Conservation (phyloP, 257 asterid genomes). For the Plectranthus barbatus region DNA sequence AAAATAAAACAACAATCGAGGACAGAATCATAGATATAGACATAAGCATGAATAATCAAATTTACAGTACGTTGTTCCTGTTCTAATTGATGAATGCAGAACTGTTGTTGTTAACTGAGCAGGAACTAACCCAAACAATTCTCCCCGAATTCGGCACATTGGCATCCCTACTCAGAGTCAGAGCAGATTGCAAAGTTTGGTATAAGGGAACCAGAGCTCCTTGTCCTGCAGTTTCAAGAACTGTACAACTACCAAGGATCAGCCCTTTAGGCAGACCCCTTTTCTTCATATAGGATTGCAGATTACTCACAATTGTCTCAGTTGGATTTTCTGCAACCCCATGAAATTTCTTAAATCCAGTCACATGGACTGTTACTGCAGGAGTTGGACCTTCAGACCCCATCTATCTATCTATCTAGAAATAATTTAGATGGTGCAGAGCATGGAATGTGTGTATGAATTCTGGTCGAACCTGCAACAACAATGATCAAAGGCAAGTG, state of each 20-base stretch:
- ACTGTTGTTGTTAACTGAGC: neutral
- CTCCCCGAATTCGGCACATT: constrained; percentile 31
- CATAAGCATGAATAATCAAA: neutral
- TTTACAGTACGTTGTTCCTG: too few species aligned
- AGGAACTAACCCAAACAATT: constrained; percentile 81
- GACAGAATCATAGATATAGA: neutral
- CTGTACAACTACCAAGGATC: constrained; percentile 75
- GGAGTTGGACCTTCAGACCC: constrained; percentile 91
- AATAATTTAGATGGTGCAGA: constrained; percentile 16
- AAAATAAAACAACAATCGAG: neutral
- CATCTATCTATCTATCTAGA: constrained; percentile 40
- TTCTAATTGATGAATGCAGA: neutral
- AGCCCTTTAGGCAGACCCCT: constrained; percentile 77
- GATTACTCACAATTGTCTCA: constrained; percentile 69
- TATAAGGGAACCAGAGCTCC: constrained; percentile 78
- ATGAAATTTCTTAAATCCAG: constrained; percentile 85
- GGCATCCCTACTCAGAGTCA: constrained; percentile 34
- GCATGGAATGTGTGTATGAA: constrained; percentile 18
- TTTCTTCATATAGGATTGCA: constrained; percentile 63
- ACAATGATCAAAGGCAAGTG: neutral
- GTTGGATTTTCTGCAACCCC: constrained; percentile 98
- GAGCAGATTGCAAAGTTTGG: constrained; percentile 74
- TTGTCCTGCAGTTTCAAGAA: constrained; percentile 96
- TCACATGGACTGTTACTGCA: constrained; percentile 73
- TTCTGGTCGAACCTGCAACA: constrained; percentile 19